A percentile compares a stretch with the other conserved stretches of the same genome.
Evolutionary conservation across 441 rosid species (phyloP).

Genomic region (Codiaeum variegatum): DNA sequence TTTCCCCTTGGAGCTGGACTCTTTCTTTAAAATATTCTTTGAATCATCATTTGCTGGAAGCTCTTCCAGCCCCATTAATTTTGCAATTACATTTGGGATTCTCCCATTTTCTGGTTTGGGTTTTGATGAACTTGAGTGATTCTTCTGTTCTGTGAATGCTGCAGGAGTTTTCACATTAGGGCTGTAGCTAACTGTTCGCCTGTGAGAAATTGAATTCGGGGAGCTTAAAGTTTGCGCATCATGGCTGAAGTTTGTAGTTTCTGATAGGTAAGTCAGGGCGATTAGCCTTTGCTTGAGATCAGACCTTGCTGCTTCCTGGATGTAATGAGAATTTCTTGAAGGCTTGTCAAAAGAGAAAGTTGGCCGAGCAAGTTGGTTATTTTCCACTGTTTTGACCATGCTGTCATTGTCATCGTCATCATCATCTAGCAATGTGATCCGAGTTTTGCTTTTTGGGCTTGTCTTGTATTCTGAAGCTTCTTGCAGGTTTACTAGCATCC

Average conservation of each 20-base stretch:
- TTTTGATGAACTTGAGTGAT: conserved; percentile 30
- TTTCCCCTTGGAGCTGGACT: conserved; percentile 31
- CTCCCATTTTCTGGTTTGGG: conserved; percentile 56
- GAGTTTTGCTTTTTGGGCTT: conserved; percentile 41
- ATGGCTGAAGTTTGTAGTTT: conserved; percentile 26
- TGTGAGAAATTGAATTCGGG: conserved; percentile 39
- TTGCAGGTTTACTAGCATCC: conserved; percentile 71
- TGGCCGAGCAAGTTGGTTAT: conserved; percentile 47
- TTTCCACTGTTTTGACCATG: conserved; percentile 16
- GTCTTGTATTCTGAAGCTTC: conserved; percentile 58
- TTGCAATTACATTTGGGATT: conserved; percentile 82
- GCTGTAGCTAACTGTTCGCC: conserved; percentile 34
- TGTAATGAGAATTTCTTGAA: conserved; percentile 29
- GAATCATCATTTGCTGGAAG: conserved; percentile 51
- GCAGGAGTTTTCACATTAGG: conserved; percentile 15
- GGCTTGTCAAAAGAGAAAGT: conserved; percentile 52
- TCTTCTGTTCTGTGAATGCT: conserved; percentile 36
- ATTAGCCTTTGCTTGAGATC: conserved; percentile 44
- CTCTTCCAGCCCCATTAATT: conserved; percentile 81
- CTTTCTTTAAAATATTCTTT: conserved; percentile 25
- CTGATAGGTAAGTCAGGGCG: conserved; percentile 39
- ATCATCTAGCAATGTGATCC: conserved; percentile 65
- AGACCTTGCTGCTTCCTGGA: conserved; percentile 38
- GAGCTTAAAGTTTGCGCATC: conserved; percentile 25
- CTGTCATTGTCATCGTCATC: conserved; percentile 46